Percentiles rank a stretch among this genome's conserved stretches.
Evolutionary conservation across 805 yeast genomes (phyloP).

Genomic region (Blastobotrys americana): DNA sequence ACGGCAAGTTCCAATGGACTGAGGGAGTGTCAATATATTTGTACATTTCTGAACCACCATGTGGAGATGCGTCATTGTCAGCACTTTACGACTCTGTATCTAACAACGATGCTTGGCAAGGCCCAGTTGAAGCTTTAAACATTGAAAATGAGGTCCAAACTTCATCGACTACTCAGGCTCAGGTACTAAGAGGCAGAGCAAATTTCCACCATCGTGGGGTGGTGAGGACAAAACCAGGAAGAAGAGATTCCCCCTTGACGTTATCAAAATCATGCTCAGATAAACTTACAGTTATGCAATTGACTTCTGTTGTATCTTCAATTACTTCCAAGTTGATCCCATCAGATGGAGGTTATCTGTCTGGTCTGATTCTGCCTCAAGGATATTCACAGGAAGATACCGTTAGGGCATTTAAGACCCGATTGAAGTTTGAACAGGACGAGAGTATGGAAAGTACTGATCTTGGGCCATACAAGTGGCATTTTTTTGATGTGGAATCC

Average conservation of each 20-base stretch:
- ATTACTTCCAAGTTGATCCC: conserved; percentile 19
- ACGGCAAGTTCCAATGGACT: neutral
- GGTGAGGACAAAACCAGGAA: conserved; percentile 90
- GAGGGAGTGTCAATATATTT: too few relatives aligned
- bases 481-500: neutral
- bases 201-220: conserved; percentile 49
- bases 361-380: conserved; percentile 26
- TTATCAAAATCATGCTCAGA: conserved; percentile 86
- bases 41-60: too few relatives aligned
- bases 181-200: conserved; percentile 53
- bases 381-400: conserved; percentile 19
- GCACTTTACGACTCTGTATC: conserved; percentile 57
- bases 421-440: neutral
- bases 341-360: conserved; percentile 23
- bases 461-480: neutral
- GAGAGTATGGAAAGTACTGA: too few relatives aligned
- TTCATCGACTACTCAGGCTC: conserved; percentile 5
- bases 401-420: conserved; percentile 28
- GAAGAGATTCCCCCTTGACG: conserved; percentile 66
- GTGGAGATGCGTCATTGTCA: conserved; percentile 71
- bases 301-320: conserved; percentile 29
- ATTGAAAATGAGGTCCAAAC: neutral
- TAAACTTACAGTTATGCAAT: conserved; percentile 61
- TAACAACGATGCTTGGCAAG: conserved; percentile 18
- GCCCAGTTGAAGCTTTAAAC: conserved; percentile 9